Conservation (phyloP, 129 eudicot genomes). For the Flaveria bidentis region DNA sequence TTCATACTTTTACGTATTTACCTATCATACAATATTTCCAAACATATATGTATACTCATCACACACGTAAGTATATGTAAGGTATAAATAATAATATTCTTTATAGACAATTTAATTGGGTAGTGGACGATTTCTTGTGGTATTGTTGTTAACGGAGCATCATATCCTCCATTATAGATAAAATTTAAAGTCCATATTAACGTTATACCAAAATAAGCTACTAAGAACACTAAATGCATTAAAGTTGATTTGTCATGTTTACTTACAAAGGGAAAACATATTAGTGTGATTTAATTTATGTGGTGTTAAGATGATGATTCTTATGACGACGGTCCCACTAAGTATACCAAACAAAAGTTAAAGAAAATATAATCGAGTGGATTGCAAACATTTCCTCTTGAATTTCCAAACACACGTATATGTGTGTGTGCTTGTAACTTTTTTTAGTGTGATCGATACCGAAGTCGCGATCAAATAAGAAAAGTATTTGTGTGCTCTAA, state of each 20-base stretch:
- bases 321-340: slow-evolving; percentile 45
- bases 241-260: slow-evolving; percentile 62
- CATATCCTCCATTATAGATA: slow-evolving; percentile 23
- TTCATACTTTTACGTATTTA: slow-evolving; percentile 9
- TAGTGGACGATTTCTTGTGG: slow-evolving; percentile 35
- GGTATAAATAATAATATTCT: slow-evolving; percentile 11
- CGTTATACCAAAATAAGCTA: slow-evolving; percentile 40
- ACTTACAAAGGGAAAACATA: slow-evolving; percentile 49
- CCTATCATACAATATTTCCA: slow-evolving; percentile 8
- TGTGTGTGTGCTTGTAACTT: too few species aligned
- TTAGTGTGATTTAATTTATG: slow-evolving; percentile 57
- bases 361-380: slow-evolving; percentile 18
- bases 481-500: too few species aligned
- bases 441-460: too few species aligned
- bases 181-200: slow-evolving; percentile 27
- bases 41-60: slow-evolving; percentile 12
- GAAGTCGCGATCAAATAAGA: too few species aligned
- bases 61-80: slow-evolving; percentile 33
- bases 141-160: slow-evolving; percentile 26
- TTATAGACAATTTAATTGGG: slow-evolving; percentile 11
- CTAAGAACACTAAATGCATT: slow-evolving; percentile 31
- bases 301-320: slow-evolving; percentile 73
- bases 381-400: neutral
- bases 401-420: neutral
- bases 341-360: neutral